phyloP scores from a whole-genome alignment of 768 basidiomycete genomes.

The Favolaschia claudopus region DNA sequence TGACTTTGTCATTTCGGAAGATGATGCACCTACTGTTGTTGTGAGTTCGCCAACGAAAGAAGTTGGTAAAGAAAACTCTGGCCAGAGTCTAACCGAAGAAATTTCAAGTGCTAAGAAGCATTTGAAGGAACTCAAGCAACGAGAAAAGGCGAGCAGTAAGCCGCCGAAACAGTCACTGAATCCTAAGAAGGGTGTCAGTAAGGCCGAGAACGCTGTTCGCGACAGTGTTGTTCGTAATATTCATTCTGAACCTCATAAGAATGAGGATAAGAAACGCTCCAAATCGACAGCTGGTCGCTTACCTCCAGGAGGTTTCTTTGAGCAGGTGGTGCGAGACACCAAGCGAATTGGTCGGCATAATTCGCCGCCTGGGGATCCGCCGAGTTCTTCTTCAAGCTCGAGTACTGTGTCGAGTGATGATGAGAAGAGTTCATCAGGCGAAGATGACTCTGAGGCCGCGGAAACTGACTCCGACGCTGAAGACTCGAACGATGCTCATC shows the following conservation, averaged over 20 bases:
- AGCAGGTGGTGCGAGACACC: conserved; percentile 1
- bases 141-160: too few relatives aligned
- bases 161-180: too few relatives aligned
- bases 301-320: conserved; percentile 3
- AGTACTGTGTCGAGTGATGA: too few relatives aligned
- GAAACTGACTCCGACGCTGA: neutral
- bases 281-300: neutral
- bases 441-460: neutral
- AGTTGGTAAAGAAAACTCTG: too few relatives aligned
- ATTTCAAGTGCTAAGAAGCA: too few relatives aligned
- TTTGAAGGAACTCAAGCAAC: too few relatives aligned
- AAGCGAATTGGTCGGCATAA: neutral
- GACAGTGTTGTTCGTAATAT: neutral
- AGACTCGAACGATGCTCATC: neutral
- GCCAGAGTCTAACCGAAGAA: too few relatives aligned
- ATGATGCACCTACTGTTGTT: neutral
- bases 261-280: conserved; percentile 2
- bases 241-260: neutral
- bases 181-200: too few relatives aligned
- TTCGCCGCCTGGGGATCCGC: neutral
- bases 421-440: neutral
- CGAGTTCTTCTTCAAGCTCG: conserved; percentile 4
- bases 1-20: neutral
- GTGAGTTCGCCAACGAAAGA: too few relatives aligned
- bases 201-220: neutral